Percentiles rank a stretch among this genome's conserved stretches.
Conservation (phyloP, 768 basidiomycete genomes). For the Auricularia heimuer region DNA sequence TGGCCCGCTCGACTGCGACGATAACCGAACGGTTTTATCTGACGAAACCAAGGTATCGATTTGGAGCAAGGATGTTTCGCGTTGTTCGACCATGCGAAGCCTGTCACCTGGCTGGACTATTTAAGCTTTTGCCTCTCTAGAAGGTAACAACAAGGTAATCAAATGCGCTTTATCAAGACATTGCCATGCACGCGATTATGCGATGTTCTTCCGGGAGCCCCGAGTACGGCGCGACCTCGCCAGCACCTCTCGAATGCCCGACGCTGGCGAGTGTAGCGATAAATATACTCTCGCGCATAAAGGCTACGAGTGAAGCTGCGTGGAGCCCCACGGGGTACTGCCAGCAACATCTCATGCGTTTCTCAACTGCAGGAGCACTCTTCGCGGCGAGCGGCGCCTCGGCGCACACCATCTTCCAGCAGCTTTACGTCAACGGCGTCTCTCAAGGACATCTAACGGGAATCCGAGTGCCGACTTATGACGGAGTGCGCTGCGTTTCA, state of each 20-base stretch:
- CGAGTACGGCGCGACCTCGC: background rate
- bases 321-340: background rate
- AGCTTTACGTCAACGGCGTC: slow-evolving; percentile 44
- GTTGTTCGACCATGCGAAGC: too few relatives aligned
- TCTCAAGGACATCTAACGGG: slow-evolving; percentile 34
- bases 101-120: too few relatives aligned
- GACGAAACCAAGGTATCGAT: too few relatives aligned
- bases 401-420: slow-evolving; percentile 50
- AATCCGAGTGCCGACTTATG: slow-evolving; percentile 32
- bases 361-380: background rate
- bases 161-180: background rate
- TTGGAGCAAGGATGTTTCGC: too few relatives aligned
- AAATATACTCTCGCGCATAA: background rate
- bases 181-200: background rate
- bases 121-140: too few relatives aligned
- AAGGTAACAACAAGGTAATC: too few relatives aligned
- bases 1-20: too few relatives aligned
- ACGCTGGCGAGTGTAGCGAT: background rate
- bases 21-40: too few relatives aligned
- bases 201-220: background rate
- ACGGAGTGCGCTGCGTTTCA: slow-evolving; percentile 16
- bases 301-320: background rate
- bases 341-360: background rate
- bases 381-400: slow-evolving; percentile 15
- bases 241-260: background rate